Percentiles rank a stretch among this genome's conserved stretches.
Evolutionary conservation across 1,284 basidiomycete genomes (phyloP).

Genomic region (Takashimella koratensis): DNA sequence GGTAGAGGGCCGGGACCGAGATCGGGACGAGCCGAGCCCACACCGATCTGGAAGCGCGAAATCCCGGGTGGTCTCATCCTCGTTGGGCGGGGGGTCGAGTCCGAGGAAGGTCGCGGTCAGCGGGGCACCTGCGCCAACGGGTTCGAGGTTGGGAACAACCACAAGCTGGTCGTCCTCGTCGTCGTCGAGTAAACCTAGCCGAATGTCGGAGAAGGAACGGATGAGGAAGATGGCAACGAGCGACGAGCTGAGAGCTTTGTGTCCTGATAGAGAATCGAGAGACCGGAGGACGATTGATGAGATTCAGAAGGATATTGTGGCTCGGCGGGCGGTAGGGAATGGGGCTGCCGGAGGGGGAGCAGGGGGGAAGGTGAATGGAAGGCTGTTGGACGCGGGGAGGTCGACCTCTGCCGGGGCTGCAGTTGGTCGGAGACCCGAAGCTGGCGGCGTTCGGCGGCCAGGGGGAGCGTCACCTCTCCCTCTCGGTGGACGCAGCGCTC

Average conservation of each 20-base stretch:
- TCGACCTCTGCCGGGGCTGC: too few relatives aligned
- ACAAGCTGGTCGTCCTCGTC: too few relatives aligned
- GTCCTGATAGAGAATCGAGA: conserved; percentile 34
- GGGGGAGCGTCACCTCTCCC: too few relatives aligned
- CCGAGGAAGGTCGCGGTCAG: background rate
- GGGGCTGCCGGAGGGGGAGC: background rate
- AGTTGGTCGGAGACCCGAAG: too few relatives aligned
- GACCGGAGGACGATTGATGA: conserved; percentile 40
- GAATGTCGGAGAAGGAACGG: conserved; percentile 1
- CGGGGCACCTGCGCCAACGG: background rate
- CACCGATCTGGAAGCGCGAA: background rate
- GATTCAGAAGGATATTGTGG: conserved; percentile 35
- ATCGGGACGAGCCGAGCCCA: background rate
- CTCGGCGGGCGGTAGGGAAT: background rate
- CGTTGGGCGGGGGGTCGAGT: background rate
- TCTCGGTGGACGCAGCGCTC: too few relatives aligned
- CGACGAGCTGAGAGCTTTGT: conserved; percentile 27
- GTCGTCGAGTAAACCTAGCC: background rate
- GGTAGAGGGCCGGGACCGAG: conserved; percentile 24
- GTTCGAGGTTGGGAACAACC: conserved; percentile 3
- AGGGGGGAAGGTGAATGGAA: too few relatives aligned
- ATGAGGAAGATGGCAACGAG: conserved; percentile 19
- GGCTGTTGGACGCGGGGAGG: too few relatives aligned
- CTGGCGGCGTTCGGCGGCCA: too few relatives aligned
- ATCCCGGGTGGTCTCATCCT: background rate